Conservation (phyloP, 805 yeast genomes). For the Saccharomycopsis babjevae region DNA sequence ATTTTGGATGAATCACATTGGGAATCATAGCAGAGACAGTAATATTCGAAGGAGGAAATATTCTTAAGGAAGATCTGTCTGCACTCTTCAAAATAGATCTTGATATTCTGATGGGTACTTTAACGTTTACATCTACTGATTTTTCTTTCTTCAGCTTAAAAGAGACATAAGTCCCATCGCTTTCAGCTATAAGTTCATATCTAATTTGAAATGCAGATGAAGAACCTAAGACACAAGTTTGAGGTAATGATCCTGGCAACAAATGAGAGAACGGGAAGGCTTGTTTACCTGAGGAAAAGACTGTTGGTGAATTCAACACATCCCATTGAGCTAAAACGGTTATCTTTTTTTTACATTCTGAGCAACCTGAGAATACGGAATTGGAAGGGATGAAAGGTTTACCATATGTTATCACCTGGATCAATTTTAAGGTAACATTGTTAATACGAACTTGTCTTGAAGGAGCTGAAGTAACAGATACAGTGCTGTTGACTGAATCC, state of each 20-base stretch:
- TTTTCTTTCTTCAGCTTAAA: constrained; percentile 23
- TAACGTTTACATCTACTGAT: constrained; percentile 31
- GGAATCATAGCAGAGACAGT: constrained; percentile 84
- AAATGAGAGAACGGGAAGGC: constrained; percentile 89
- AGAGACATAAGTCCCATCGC: constrained; percentile 31
- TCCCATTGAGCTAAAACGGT: constrained; percentile 83
- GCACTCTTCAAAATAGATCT: constrained; percentile 75
- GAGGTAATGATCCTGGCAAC: constrained; percentile 80
- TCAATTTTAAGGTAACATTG: constrained; percentile 51
- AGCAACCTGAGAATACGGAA: constrained; percentile 40
- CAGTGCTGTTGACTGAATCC: not conserved
- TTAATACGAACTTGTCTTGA: constrained; percentile 40
- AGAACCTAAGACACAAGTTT: constrained; percentile 53
- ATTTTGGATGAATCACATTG: constrained; percentile 79
- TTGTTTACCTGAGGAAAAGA: constrained; percentile 60
- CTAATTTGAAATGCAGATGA: constrained; percentile 42
- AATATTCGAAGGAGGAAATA: constrained; percentile 92
- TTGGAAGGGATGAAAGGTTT: constrained; percentile 58
- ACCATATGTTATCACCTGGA: constrained; percentile 60
- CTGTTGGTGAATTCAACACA: constrained; percentile 48
- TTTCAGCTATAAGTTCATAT: constrained; percentile 67
- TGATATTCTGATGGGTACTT: constrained; percentile 59
- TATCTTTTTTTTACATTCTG: constrained; percentile 42
- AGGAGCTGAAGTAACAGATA: constrained; percentile 9
- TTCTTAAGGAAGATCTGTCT: constrained; percentile 77